phyloP scores from a whole-genome alignment of 148 eudicot species.

The Amaranthus hypochondriacus region DNA sequence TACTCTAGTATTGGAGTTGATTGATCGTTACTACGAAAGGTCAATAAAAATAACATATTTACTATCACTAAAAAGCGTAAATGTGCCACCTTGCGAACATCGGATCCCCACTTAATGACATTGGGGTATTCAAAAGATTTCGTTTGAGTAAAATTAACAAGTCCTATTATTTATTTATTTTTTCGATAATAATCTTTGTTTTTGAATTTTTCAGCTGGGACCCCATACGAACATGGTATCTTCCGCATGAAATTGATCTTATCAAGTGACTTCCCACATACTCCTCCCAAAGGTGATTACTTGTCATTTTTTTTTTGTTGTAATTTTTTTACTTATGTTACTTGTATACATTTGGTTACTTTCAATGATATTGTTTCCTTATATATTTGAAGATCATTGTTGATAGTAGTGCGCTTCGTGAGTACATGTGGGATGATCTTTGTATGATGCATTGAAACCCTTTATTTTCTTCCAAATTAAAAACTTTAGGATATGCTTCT shows the following conservation, averaged over 20 bases:
- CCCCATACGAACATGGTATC: conserved; percentile 89
- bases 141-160: not conserved
- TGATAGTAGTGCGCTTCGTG: too few species aligned
- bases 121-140: not conserved
- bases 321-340: not conserved
- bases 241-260: conserved; percentile 91
- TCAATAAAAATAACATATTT: too few species aligned
- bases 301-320: not conserved
- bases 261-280: conserved; percentile 87
- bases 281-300: conserved; percentile 83
- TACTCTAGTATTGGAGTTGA: not conserved
- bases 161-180: not conserved
- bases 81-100: too few species aligned
- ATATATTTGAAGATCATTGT: too few species aligned
- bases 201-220: conserved; percentile 71
- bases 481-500: too few species aligned
- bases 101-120: not conserved
- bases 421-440: too few species aligned
- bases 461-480: too few species aligned
- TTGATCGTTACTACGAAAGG: not conserved
- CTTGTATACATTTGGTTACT: too few species aligned
- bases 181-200: conserved; percentile 17
- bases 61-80: too few species aligned
- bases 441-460: too few species aligned
- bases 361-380: too few species aligned